A percentile compares a stretch with the other conserved stretches of the same genome.
Conservation (phyloP, 768 basidiomycete species). For the Tephrocybe sp. region DNA sequence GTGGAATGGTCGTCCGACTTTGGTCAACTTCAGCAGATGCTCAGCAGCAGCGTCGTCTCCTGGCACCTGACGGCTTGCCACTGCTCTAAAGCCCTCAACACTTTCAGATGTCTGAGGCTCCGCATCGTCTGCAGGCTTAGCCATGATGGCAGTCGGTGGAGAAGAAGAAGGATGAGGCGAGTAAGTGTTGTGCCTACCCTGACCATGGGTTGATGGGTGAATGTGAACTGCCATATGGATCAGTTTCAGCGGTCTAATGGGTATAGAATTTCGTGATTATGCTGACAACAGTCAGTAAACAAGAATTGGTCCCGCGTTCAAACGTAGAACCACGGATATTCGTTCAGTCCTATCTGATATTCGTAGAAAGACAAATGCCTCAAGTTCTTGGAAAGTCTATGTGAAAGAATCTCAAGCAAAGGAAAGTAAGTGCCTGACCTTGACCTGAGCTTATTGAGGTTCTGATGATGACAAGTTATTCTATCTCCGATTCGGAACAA, state of each 20-base stretch:
- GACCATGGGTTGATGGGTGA: constrained; percentile 5
- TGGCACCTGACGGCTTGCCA: neutral
- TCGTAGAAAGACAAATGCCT: neutral
- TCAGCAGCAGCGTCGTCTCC: constrained; percentile 4
- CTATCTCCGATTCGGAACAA: too few species aligned
- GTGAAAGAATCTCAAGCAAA: too few species aligned
- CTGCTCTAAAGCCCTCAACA: neutral
- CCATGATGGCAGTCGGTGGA: constrained; percentile 1
- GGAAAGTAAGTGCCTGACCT: too few species aligned
- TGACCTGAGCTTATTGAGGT: too few species aligned
- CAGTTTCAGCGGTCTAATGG: constrained; percentile 11
- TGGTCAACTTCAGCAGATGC: constrained; percentile 12
- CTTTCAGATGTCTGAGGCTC: neutral
- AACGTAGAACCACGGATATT: too few species aligned
- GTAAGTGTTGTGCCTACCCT: neutral
- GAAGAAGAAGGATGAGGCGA: neutral
- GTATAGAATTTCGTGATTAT: constrained; percentile 5
- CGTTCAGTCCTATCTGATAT: too few species aligned
- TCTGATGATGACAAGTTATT: too few species aligned
- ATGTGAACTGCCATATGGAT: constrained; percentile 9
- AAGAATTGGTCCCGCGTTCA: constrained; percentile 3
- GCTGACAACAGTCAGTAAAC: constrained; percentile 10
- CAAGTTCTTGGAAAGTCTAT: neutral
- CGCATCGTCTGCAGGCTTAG: constrained; percentile 1
- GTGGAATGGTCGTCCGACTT: constrained; percentile 13